These are phyloP conservation scores for Sclerotinia minor DNA, from an alignment of 2,329 filamentous ascomycete species.

Conservation along the genomic window DNA sequence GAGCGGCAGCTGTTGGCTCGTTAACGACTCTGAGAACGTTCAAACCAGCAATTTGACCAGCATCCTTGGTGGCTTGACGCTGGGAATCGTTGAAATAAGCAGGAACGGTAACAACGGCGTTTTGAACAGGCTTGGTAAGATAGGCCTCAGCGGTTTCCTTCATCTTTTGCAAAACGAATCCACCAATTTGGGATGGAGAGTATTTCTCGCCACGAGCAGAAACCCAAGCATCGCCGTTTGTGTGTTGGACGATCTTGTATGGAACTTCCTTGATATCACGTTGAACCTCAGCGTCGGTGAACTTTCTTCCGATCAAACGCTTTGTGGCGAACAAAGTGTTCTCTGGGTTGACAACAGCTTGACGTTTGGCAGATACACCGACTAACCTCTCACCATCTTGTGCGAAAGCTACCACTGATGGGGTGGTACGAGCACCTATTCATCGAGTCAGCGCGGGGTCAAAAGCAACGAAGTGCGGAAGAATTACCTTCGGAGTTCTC, in stretches of 20 bases:
- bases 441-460: slow-evolving; percentile 3
- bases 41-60: slow-evolving; percentile 91
- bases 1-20: slow-evolving; percentile 92
- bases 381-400: slow-evolving; percentile 95
- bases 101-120: slow-evolving; percentile 94
- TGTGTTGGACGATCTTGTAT: slow-evolving; percentile 98
- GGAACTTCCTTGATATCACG: slow-evolving; percentile 96
- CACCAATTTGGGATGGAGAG: slow-evolving; percentile 97
- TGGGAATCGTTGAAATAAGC: slow-evolving; percentile 99
- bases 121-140: slow-evolving; percentile 86
- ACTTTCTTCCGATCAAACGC: slow-evolving; percentile 98
- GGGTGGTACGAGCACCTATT: slow-evolving; percentile 81
- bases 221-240: slow-evolving; percentile 95
- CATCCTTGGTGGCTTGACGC: slow-evolving; percentile 97
- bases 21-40: slow-evolving; percentile 98
- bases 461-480: too few species aligned
- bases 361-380: slow-evolving; percentile 95
- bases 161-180: slow-evolving; percentile 97
- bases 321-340: slow-evolving; percentile 98
- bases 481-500: slow-evolving; percentile 87
- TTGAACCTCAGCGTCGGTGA: slow-evolving; percentile 89
- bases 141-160: slow-evolving; percentile 97
- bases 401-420: slow-evolving; percentile 92
- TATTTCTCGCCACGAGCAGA: slow-evolving; percentile 92
- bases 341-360: slow-evolving; percentile 97